phyloP scores from a whole-genome alignment of 163 green algal genomes.

The Chlamydomonas reinhardtii region DNA sequence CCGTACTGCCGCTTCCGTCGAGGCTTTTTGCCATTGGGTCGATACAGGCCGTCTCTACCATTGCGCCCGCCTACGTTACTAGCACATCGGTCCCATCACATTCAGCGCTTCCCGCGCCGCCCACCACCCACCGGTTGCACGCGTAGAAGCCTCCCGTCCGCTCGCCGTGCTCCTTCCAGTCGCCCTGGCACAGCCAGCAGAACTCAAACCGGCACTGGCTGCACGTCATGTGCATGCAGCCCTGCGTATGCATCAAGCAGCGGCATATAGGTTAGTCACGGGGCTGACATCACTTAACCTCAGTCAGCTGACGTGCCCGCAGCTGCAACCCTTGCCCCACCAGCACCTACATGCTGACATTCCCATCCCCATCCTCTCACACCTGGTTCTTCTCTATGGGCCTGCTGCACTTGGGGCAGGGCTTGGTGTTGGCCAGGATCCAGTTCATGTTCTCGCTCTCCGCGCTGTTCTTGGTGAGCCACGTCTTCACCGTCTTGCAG shows the following conservation, averaged over 20 bases:
- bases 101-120: too few species aligned
- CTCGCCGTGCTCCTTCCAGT: constrained; percentile 96
- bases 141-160: constrained; percentile 96
- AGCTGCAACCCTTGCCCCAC: too few species aligned
- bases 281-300: too few species aligned
- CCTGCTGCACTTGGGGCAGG: constrained; percentile 93
- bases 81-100: too few species aligned
- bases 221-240: constrained; percentile 99
- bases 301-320: too few species aligned
- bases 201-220: constrained; percentile 96
- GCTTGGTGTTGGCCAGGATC: constrained; percentile 99
- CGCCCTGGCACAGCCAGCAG: constrained; percentile 95
- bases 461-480: constrained; percentile 96
- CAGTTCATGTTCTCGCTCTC: constrained; percentile 98
- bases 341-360: too few species aligned
- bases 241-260: constrained; percentile 42
- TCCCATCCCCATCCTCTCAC: background rate
- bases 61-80: too few species aligned
- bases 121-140: constrained; percentile 87
- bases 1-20: too few species aligned
- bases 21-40: too few species aligned
- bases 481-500: constrained; percentile 90
- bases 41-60: too few species aligned
- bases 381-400: constrained; percentile 99
- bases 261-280: too few species aligned